phyloP scores from a whole-genome alignment of 495 filamentous ascomycete species.

The Penicillium salamii region DNA sequence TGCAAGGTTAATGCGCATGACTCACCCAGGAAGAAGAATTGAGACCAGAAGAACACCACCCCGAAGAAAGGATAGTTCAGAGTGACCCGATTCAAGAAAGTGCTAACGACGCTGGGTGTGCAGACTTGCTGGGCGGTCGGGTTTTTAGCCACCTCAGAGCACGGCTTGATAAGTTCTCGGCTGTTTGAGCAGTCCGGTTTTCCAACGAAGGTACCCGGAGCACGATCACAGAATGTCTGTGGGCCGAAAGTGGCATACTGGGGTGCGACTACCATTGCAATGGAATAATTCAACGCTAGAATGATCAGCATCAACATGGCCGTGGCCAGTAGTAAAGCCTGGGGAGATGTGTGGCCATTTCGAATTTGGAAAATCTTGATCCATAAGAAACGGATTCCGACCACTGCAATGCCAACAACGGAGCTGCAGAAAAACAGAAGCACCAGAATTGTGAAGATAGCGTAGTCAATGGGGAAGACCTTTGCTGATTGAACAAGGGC shows the following conservation, averaged over 20 bases:
- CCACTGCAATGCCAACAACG: constrained; percentile 75
- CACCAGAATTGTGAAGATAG: constrained; percentile 77
- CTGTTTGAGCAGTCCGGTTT: constrained; percentile 80
- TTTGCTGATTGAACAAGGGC: constrained; percentile 77
- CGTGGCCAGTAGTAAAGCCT: constrained; percentile 87
- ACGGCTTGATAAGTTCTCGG: constrained; percentile 68
- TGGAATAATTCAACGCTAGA: constrained; percentile 84
- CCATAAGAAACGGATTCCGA: constrained; percentile 97
- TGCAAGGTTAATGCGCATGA: background rate
- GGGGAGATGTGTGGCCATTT: constrained; percentile 82
- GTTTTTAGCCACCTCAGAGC: constrained; percentile 67
- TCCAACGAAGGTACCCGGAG: constrained; percentile 49
- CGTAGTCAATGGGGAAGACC: constrained; percentile 89
- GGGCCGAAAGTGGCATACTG: constrained; percentile 94
- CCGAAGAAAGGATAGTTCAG: constrained; percentile 96
- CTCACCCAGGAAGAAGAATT: constrained; percentile 82
- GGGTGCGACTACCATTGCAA: constrained; percentile 87
- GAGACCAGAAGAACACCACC: constrained; percentile 89
- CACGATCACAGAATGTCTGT: constrained; percentile 84
- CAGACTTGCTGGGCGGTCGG: constrained; percentile 70
- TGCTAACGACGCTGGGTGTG: constrained; percentile 85
- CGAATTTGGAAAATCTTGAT: constrained; percentile 85
- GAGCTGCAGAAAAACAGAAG: constrained; percentile 84
- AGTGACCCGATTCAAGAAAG: constrained; percentile 90
- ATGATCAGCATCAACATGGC: constrained; percentile 86